Conservation (phyloP, 805 yeast species). For the Candida berthetii region DNA sequence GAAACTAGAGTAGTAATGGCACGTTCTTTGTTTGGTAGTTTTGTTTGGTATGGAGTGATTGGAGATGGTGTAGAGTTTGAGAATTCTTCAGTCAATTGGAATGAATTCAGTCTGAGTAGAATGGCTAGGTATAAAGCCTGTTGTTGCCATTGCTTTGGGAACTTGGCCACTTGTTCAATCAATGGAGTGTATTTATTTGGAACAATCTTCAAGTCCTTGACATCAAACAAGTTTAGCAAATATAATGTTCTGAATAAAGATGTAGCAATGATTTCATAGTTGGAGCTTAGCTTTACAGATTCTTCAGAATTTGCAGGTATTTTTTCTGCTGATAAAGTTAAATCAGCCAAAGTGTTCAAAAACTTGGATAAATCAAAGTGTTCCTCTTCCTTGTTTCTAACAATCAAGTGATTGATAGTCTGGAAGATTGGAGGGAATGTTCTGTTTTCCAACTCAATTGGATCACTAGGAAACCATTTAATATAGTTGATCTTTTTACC, state of each 20-base stretch:
- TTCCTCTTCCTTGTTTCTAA: conserved; percentile 21
- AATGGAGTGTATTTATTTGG: conserved; percentile 48
- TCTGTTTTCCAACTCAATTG: conserved; percentile 42
- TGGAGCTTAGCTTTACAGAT: conserved; percentile 28
- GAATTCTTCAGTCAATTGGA: conserved; percentile 27
- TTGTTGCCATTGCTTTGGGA: conserved; percentile 29
- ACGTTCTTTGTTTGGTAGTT: conserved; percentile 23
- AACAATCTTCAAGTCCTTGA: conserved; percentile 24
- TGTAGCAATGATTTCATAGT: conserved; percentile 53
- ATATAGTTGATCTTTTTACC: conserved; percentile 52
- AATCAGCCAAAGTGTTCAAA: conserved; percentile 14
- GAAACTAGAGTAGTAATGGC: conserved; percentile 34
- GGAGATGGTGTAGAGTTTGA: conserved; percentile 19
- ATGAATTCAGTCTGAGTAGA: conserved; percentile 37
- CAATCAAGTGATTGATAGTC: conserved; percentile 27
- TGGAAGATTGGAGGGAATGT: conserved; percentile 46
- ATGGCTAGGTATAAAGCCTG: conserved; percentile 41
- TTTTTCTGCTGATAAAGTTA: conserved; percentile 18
- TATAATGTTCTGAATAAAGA: conserved; percentile 46
- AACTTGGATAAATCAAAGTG: conserved; percentile 23
- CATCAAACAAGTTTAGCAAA: conserved; percentile 41
- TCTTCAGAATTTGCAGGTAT: conserved; percentile 14
- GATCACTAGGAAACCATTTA: conserved; percentile 46
- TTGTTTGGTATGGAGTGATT: conserved; percentile 11
- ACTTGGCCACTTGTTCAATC: conserved; percentile 27